Conservation (phyloP, 768 basidiomycete species). For the Naganishia vaughanmartiniae region DNA sequence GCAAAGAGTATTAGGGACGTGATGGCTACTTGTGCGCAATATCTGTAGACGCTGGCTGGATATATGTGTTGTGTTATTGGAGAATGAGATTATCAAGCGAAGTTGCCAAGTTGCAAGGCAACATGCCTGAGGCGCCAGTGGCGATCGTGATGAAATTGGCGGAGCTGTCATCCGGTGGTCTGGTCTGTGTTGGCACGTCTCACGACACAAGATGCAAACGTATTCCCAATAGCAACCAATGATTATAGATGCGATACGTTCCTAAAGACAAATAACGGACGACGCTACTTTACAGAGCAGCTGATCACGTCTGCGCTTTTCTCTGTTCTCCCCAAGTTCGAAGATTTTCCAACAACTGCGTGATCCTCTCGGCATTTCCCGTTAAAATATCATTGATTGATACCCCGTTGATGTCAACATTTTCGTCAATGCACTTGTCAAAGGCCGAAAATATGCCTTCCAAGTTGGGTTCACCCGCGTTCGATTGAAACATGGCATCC, state of each 20-base stretch:
- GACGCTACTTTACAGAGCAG: no score
- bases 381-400: constrained; percentile 89
- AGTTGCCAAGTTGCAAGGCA: no score
- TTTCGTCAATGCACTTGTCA: constrained; percentile 88
- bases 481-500: constrained; percentile 66
- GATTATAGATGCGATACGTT: no score
- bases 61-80: no score
- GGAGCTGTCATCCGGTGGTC: no score
- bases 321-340: constrained; percentile 30
- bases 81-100: no score
- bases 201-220: no score
- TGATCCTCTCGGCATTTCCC: constrained; percentile 75
- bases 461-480: constrained; percentile 69
- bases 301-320: not conserved
- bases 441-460: constrained; percentile 85
- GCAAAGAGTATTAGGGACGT: constrained; percentile 27
- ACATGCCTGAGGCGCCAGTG: no score
- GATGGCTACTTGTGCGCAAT: constrained; percentile 22
- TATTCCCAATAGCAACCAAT: no score
- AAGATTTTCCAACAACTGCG: constrained; percentile 65
- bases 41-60: constrained; percentile 14
- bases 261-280: no score
- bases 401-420: constrained; percentile 81
- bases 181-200: no score
- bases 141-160: no score